These are phyloP conservation scores for Septoria petroselini DNA, from an alignment of 2,329 filamentous ascomycete genomes.

Conservation along the genomic window DNA sequence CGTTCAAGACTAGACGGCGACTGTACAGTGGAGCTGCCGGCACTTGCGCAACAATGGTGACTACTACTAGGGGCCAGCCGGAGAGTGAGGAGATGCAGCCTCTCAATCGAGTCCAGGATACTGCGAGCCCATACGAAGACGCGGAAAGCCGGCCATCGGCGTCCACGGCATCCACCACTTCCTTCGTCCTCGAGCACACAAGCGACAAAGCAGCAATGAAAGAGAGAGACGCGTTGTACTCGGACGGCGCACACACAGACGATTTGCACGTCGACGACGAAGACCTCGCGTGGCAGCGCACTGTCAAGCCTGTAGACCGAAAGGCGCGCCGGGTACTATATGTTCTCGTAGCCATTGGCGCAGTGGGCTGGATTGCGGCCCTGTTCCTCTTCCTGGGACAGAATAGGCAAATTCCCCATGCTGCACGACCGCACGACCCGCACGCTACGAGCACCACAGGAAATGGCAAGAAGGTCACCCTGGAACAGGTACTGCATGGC, in stretches of 20 bases:
- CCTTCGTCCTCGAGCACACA: constrained; percentile 75
- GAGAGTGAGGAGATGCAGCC: constrained; percentile 46
- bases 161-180: constrained; percentile 80
- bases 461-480: constrained; percentile 67
- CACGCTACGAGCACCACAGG: constrained; percentile 60
- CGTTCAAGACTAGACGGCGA: too few species aligned
- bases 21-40: too few species aligned
- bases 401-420: constrained; percentile 64
- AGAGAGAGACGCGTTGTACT: constrained; percentile 49
- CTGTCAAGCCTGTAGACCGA: constrained; percentile 58
- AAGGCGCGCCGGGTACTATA: constrained; percentile 62
- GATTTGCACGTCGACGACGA: constrained; percentile 44
- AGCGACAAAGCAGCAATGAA: constrained; percentile 52
- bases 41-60: not conserved
- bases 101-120: constrained; percentile 38
- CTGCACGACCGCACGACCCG: constrained; percentile 65
- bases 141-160: constrained; percentile 49
- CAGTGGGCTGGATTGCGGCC: constrained; percentile 66
- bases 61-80: constrained; percentile 2
- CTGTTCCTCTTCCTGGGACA: constrained; percentile 64
- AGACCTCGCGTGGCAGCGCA: constrained; percentile 44
- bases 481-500: constrained; percentile 67
- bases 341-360: constrained; percentile 58
- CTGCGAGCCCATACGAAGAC: constrained; percentile 35
- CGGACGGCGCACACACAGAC: constrained; percentile 42